These are phyloP conservation scores for Globisporangium okanoganense DNA, from an alignment of 352 stramenopile species.

Conservation along the genomic window DNA sequence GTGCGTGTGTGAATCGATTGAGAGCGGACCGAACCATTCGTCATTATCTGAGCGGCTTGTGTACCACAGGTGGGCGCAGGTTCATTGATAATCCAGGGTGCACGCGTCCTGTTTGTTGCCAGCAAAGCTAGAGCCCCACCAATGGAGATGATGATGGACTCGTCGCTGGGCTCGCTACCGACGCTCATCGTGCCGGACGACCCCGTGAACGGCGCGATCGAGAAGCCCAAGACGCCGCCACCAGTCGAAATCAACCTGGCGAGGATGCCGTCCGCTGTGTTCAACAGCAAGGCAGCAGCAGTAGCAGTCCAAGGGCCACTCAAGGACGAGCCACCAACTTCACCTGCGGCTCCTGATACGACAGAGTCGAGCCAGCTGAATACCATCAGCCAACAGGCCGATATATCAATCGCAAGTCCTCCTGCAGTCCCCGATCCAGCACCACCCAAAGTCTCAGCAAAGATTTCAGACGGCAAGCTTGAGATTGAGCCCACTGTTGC, in stretches of 20 bases:
- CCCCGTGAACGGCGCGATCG: conserved; percentile 54
- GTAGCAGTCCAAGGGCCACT: neutral
- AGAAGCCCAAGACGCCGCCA: conserved; percentile 54
- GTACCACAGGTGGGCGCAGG: too few species aligned
- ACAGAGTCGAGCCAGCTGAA: neutral
- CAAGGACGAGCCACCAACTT: neutral
- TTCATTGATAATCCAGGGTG: neutral
- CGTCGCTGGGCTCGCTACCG: conserved; percentile 37
- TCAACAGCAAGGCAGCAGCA: conserved; percentile 4
- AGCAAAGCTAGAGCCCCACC: too few species aligned
- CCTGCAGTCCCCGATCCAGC: neutral
- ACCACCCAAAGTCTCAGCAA: neutral
- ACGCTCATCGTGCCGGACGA: conserved; percentile 73
- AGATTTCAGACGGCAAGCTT: neutral
- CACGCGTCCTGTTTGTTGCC: neutral
- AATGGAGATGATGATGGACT: conserved; percentile 14
- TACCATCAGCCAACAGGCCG: neutral
- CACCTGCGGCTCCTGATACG: neutral
- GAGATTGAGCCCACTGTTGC: neutral
- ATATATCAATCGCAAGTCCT: neutral
- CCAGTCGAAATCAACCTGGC: conserved; percentile 24
- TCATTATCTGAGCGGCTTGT: neutral
- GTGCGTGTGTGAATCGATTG: neutral
- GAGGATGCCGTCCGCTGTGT: conserved; percentile 5
- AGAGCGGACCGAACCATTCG: too few species aligned